Evolutionary conservation across 768 basidiomycete species (phyloP).

Genomic region (Kwoniella shandongensis): DNA sequence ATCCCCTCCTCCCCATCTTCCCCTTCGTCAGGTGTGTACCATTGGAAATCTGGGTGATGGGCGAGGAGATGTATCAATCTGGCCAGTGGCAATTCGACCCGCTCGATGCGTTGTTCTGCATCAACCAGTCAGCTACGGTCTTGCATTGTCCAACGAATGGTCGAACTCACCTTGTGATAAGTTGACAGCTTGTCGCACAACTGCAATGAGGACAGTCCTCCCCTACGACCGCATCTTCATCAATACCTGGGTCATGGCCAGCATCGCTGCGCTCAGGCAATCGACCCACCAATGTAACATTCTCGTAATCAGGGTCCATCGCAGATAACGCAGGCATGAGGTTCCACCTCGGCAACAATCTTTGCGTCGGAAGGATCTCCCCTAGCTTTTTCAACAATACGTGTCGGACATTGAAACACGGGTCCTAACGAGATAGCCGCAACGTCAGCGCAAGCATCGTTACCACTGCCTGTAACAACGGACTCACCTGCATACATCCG

Average conservation of each 20-base stretch:
- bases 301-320: conserved; percentile 84
- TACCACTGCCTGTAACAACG: background rate
- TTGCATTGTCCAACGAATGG: background rate
- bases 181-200: background rate
- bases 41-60: conserved; percentile 86
- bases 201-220: conserved; percentile 8
- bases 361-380: conserved; percentile 63
- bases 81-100: conserved; percentile 78
- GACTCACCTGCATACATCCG: conserved; percentile 70
- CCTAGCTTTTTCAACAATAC: conserved; percentile 74
- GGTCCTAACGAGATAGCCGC: conserved; percentile 61
- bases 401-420: conserved; percentile 81
- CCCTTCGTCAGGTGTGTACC: conserved; percentile 54
- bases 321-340: conserved; percentile 83
- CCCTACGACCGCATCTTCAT: conserved; percentile 19
- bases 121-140: background rate
- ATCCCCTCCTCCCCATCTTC: conserved; percentile 7
- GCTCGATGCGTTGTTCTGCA: conserved; percentile 62
- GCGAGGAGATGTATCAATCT: conserved; percentile 83
- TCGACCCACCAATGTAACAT: conserved; percentile 63
- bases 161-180: conserved; percentile 17
- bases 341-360: conserved; percentile 72
- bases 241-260: background rate
- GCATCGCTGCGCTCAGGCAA: background rate
- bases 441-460: background rate